Evolutionary conservation across 2,329 filamentous ascomycete species (phyloP).

Genomic region (Eurotiales sp.): DNA sequence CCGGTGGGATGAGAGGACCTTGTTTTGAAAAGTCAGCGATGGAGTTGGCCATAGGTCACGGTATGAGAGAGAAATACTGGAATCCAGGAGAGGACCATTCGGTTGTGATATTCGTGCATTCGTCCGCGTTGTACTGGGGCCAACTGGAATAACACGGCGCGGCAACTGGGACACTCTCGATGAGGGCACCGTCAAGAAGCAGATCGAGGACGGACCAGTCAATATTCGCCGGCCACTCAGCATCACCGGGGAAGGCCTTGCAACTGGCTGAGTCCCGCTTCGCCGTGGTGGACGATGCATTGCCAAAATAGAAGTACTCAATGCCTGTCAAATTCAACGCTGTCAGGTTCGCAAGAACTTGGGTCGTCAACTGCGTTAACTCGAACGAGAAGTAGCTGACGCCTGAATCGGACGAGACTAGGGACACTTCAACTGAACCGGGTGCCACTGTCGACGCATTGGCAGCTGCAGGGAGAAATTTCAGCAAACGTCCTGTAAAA

Average conservation of each 20-base stretch:
- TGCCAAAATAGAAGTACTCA: constrained; percentile 32
- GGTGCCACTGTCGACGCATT: constrained; percentile 2
- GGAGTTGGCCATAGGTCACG: not conserved
- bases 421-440: not conserved
- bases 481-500: not conserved
- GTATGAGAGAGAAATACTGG: not conserved
- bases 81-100: constrained; percentile 23
- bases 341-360: constrained; percentile 30
- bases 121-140: constrained; percentile 27
- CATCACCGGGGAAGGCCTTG: constrained; percentile 22
- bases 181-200: constrained; percentile 31
- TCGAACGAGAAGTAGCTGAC: constrained; percentile 19
- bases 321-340: constrained; percentile 27
- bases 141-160: constrained; percentile 33
- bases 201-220: constrained; percentile 32
- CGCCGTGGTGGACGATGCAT: constrained; percentile 14
- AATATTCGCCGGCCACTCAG: constrained; percentile 17
- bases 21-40: not conserved
- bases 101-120: constrained; percentile 26
- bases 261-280: constrained; percentile 41
- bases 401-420: not conserved
- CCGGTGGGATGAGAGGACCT: constrained; percentile 6
- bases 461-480: not conserved
- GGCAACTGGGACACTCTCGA: constrained; percentile 31
- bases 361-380: constrained; percentile 33